These are phyloP conservation scores for Gomphus bonarii DNA, from an alignment of 1,284 basidiomycete genomes.

Conservation along the genomic window DNA sequence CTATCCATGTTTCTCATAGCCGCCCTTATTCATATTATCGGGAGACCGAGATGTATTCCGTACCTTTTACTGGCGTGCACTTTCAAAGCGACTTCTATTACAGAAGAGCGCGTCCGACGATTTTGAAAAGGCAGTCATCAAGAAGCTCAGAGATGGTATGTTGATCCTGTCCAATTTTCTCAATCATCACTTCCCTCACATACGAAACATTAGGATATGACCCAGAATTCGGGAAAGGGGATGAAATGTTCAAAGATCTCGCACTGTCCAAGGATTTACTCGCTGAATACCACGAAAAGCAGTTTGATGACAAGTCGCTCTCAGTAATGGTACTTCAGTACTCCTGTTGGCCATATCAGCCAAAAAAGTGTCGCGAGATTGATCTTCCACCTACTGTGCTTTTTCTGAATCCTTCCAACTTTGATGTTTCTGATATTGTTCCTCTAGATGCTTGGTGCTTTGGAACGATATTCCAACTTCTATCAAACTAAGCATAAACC, in stretches of 20 bases:
- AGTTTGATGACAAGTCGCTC: conserved; percentile 28
- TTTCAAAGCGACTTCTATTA: conserved; percentile 84
- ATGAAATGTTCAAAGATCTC: conserved; percentile 87
- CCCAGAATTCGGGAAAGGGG: conserved; percentile 79
- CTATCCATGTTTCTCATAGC: background rate
- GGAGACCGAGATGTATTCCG: conserved; percentile 86
- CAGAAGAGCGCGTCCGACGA: conserved; percentile 86
- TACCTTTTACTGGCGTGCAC: conserved; percentile 84
- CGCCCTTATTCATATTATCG: background rate
- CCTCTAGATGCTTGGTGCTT: conserved; percentile 57
- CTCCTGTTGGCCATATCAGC: conserved; percentile 58
- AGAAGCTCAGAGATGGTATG: conserved; percentile 80
- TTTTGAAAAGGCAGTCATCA: conserved; percentile 82
- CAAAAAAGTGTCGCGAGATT: conserved; percentile 21
- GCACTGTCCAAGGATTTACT: conserved; percentile 63
- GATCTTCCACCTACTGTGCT: conserved; percentile 44
- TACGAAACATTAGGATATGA: conserved; percentile 40
- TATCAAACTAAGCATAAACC: conserved; percentile 71
- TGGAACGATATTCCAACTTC: conserved; percentile 53
- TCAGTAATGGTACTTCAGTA: conserved; percentile 65
- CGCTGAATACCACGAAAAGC: conserved; percentile 38
- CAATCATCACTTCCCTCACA: conserved; percentile 30
- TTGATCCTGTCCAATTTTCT: conserved; percentile 13
- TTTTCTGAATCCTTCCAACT: background rate
- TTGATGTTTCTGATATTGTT: background rate